These are phyloP conservation scores for Nicotiana otophora DNA, from an alignment of 257 asterid species.

Conservation along the genomic window DNA sequence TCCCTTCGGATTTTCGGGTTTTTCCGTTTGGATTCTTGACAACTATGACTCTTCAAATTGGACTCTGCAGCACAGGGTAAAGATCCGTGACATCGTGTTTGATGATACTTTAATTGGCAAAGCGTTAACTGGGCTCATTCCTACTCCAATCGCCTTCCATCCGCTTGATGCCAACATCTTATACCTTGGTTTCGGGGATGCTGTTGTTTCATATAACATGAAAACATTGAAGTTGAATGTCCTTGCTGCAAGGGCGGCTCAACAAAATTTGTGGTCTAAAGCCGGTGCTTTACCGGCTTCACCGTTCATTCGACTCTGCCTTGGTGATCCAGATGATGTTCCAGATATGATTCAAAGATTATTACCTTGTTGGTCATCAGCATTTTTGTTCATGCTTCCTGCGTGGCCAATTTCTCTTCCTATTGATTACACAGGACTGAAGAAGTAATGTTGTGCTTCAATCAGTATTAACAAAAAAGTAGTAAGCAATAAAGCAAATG, in stretches of 20 bases:
- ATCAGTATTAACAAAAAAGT: neutral
- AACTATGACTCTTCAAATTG: conserved; percentile 7
- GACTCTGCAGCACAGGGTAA: conserved; percentile 5
- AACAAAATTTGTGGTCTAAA: no score
- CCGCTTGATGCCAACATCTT: neutral
- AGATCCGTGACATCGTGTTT: neutral
- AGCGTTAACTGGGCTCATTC: conserved; percentile 7
- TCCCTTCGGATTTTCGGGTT: neutral
- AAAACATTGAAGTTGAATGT: neutral
- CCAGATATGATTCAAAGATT: neutral
- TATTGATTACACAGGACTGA: neutral
- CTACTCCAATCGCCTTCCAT: conserved; percentile 11
- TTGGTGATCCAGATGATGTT: neutral
- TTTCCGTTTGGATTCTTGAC: conserved; percentile 9
- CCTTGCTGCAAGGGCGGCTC: neutral
- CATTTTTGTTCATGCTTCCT: conserved; percentile 6
- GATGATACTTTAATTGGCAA: neutral
- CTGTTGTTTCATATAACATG: neutral
- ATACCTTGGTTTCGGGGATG: conserved; percentile 9
- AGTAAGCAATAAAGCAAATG: neutral
- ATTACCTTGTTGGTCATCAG: neutral
- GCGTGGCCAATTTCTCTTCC: conserved; percentile 9
- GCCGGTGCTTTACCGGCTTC: no score
- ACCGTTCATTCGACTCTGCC: no score
- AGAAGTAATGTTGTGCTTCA: neutral